Evolutionary conservation across 208 protist genomes (phyloP).

Genomic region (Angomonas desouzai): DNA sequence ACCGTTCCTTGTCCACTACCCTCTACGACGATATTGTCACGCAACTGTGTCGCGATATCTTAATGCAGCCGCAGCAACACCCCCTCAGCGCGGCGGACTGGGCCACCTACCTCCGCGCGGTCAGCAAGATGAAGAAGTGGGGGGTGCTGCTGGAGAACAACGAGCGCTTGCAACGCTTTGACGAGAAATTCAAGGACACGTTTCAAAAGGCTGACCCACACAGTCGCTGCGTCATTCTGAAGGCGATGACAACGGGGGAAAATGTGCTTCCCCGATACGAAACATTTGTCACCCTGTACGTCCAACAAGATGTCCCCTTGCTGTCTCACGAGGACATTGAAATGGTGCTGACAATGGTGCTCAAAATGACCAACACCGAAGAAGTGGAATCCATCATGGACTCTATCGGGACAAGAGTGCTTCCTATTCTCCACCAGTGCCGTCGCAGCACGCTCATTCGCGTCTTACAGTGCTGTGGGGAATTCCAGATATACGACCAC

Average conservation of each 20-base stretch:
- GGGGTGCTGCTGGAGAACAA: constrained; percentile 1
- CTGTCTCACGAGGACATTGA: constrained; percentile 79
- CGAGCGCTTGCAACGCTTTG: constrained; percentile 13
- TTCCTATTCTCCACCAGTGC: constrained; percentile 56
- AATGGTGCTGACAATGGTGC: constrained; percentile 48
- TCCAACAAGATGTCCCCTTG: constrained; percentile 40
- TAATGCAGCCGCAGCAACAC: constrained; percentile 19
- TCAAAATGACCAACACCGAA: constrained; percentile 28
- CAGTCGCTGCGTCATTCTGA: constrained; percentile 73
- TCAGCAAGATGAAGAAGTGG: constrained; percentile 47
- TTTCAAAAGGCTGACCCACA: constrained; percentile 69
- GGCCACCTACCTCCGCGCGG: constrained; percentile 47
- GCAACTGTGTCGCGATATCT: background rate
- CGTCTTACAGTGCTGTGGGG: constrained; percentile 72
- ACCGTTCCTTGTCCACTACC: background rate
- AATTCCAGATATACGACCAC: constrained; percentile 51
- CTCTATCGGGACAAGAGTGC: constrained; percentile 63
- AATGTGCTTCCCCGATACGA: constrained; percentile 45
- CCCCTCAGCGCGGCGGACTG: constrained; percentile 59
- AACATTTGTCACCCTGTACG: constrained; percentile 33
- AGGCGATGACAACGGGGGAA: constrained; percentile 47
- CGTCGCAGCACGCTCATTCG: constrained; percentile 73
- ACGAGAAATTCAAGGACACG: constrained; percentile 16
- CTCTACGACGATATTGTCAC: background rate
- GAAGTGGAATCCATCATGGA: constrained; percentile 65